These are phyloP conservation scores for Lactarius evosmus DNA, from an alignment of 768 basidiomycete genomes.

Conservation along the genomic window DNA sequence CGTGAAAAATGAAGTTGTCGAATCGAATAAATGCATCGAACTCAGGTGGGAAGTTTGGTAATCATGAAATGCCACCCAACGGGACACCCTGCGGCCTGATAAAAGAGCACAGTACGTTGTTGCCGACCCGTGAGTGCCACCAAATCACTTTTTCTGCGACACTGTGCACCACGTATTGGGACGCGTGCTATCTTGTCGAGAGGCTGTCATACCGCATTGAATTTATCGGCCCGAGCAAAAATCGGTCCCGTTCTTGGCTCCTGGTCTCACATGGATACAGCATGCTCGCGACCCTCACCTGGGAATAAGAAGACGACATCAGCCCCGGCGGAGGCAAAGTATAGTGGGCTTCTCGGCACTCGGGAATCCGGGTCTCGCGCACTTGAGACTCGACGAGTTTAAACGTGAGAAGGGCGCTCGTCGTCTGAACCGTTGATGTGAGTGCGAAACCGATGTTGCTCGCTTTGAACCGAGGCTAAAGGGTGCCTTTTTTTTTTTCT, in stretches of 20 bases:
- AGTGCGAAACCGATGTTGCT: not conserved
- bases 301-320: not conserved
- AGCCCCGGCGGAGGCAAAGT: not conserved
- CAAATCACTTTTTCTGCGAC: not conserved
- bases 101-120: not conserved
- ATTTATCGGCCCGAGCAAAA: conserved; percentile 74
- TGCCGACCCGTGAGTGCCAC: not conserved
- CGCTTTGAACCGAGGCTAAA: not conserved
- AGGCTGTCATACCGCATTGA: conserved; percentile 69
- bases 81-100: not conserved
- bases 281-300: not conserved
- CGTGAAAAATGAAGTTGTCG: not conserved
- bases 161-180: not conserved
- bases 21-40: not conserved
- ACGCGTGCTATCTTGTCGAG: not conserved
- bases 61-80: not conserved
- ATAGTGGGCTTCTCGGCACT: not conserved
- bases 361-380: not conserved
- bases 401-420: not conserved
- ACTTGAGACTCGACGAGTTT: not conserved
- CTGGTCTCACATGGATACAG: not conserved
- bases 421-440: not conserved
- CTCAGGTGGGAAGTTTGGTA: not conserved
- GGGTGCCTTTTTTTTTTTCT: too few species aligned
- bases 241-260: not conserved